Base-by-base conservation (phyloP, 495 filamentous ascomycete genomes). In the Penicillium lividum region DNA sequence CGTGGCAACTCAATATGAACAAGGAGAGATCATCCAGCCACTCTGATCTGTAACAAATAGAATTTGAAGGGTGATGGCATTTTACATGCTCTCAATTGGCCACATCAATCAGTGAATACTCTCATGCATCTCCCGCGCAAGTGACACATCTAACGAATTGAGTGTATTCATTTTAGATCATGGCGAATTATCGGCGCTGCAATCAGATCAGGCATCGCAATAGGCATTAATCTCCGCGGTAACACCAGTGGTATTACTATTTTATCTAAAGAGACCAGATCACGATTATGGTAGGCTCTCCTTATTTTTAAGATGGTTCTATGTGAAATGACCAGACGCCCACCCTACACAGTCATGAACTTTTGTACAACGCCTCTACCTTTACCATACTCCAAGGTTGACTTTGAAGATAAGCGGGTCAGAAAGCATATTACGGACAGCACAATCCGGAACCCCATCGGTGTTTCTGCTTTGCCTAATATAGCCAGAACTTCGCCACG, bases 141-240 rank as follows among this genome's bases (percentile, higher is more conserved):
- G n/a, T n/a, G n/a, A n/a, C n/a, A n/a, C 18, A 45, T 34, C 25
- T 40, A 40, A 40, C 36, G n/a, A n/a, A n/a, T n/a, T n/a, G n/a
- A n/a, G n/a, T n/a, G n/a, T n/a, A n/a, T n/a, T n/a, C n/a, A n/a
- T n/a, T n/a, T n/a, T 57, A 52, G 86, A 61, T 80, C 86, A 33
- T 89, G 84, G 84, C 76, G 79, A 60, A 73, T 82, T 25, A 78
- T 75, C 63, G 86, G 85, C 30, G 70, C 84, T 38, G 82, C 83
- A 6, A 73, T 88, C 51, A 79, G 84, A 45, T 80, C 82, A 56
- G 84, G 82, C 8, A 69, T 81, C 34, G 76, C 79, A 0, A 78
- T 88, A 51, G 86, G 85, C 11, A 69, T 89, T 22, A 83, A 88
- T 59, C 66, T 88, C 13, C 81, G 84, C 15, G 88, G 80, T 59